A percentile compares a stretch with the other conserved stretches of the same genome.
These are phyloP conservation scores for Tetrapisispora arboricola DNA, from an alignment of 805 yeast genomes.

Conservation along the genomic window DNA sequence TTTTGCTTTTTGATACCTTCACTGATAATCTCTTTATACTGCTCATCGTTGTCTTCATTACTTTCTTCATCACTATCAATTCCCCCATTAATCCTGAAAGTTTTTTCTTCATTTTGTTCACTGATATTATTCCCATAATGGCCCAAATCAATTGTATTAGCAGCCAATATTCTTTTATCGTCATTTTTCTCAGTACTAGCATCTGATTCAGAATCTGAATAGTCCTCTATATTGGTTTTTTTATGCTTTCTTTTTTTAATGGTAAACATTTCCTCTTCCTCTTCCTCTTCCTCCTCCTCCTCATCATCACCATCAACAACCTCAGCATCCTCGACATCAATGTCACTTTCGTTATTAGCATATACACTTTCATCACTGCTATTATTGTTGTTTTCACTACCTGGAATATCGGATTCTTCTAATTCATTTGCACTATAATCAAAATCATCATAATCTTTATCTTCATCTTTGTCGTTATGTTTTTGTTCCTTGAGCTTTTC, in stretches of 20 bases:
- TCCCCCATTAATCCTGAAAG: not conserved
- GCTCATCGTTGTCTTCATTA: slow-evolving; percentile 13
- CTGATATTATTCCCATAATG: slow-evolving; percentile 21
- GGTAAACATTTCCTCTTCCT: slow-evolving; percentile 19
- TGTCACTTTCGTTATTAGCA: slow-evolving; percentile 5
- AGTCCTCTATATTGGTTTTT: slow-evolving; percentile 4
- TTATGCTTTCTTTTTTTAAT: not conserved
- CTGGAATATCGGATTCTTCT: slow-evolving; percentile 10
- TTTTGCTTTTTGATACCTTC: slow-evolving; percentile 17
- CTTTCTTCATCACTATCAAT: slow-evolving; percentile 1
- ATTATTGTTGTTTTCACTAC: slow-evolving; percentile 4
- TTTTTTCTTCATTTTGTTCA: not conserved
- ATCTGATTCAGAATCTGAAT: slow-evolving; percentile 10
- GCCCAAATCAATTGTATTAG: slow-evolving; percentile 21
- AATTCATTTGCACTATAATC: slow-evolving; percentile 17
- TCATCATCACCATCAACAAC: slow-evolving; percentile 19
- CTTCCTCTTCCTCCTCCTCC: slow-evolving; percentile 12
- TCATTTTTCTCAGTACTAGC: not conserved
- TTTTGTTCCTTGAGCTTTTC: slow-evolving; percentile 30
- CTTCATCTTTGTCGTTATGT: slow-evolving; percentile 7
- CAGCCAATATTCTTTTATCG: not conserved
- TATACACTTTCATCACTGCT: slow-evolving; percentile 3
- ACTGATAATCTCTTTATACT: slow-evolving; percentile 13
- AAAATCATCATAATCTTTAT: not conserved
- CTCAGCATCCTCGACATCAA: slow-evolving; percentile 16